These are phyloP conservation scores for Russula olivacea DNA, from an alignment of 768 basidiomycete genomes.

Conservation along the genomic window DNA sequence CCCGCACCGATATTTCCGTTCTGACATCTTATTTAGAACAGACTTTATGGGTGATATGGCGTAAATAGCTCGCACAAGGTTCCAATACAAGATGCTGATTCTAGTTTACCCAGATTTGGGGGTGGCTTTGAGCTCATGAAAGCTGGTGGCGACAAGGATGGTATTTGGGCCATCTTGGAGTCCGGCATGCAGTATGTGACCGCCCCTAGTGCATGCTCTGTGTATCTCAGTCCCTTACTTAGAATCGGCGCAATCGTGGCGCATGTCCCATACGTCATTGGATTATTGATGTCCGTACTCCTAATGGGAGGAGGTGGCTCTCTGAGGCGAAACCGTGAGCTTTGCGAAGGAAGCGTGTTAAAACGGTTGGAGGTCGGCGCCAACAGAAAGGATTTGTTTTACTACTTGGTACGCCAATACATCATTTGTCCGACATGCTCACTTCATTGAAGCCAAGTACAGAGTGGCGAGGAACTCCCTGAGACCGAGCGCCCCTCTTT, in stretches of 20 bases:
- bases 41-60: slow-evolving; percentile 47
- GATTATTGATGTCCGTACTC: no score
- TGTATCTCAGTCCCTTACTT: background rate
- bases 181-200: background rate
- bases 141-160: slow-evolving; percentile 22
- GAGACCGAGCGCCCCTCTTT: slow-evolving; percentile 10
- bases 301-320: background rate
- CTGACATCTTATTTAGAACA: slow-evolving; percentile 30
- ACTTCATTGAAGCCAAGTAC: background rate
- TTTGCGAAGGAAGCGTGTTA: background rate
- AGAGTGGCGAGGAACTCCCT: slow-evolving; percentile 18
- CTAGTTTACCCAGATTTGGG: slow-evolving; percentile 26
- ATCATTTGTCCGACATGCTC: background rate
- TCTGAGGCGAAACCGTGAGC: background rate
- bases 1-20: background rate
- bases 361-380: slow-evolving; percentile 7
- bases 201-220: no score
- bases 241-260: background rate
- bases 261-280: background rate
- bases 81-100: background rate
- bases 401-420: slow-evolving; percentile 33
- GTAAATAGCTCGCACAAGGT: slow-evolving; percentile 29
- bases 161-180: background rate
- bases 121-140: slow-evolving; percentile 29
- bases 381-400: slow-evolving; percentile 34